Percentiles rank a stretch among this genome's conserved stretches.
These are phyloP conservation scores for Cardamine occulta DNA, from an alignment of 345 rosid genomes.

Conservation along the genomic window DNA sequence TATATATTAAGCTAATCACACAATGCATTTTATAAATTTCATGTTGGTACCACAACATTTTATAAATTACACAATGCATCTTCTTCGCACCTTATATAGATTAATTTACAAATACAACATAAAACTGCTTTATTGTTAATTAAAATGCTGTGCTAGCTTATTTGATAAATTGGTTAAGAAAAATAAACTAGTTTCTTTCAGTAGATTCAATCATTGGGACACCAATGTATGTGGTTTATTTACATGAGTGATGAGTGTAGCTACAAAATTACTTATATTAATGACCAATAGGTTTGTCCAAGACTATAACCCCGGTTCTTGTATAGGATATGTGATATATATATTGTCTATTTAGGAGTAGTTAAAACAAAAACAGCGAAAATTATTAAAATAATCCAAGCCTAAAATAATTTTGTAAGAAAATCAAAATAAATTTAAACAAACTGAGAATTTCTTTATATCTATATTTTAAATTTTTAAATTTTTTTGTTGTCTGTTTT, in stretches of 20 bases:
- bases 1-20: not conserved
- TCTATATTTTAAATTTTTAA: too few relatives aligned
- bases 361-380: too few relatives aligned
- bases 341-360: too few relatives aligned
- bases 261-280: too few relatives aligned
- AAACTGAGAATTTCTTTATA: too few relatives aligned
- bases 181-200: not conserved
- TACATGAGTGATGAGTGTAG: not conserved
- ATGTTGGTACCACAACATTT: too few relatives aligned
- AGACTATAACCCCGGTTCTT: not conserved
- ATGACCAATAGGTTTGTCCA: not conserved
- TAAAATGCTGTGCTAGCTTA: not conserved
- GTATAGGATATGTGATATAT: too few relatives aligned
- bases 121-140: not conserved
- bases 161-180: not conserved
- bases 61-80: too few relatives aligned
- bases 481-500: not conserved
- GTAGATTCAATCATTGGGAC: not conserved
- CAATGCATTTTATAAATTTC: not conserved
- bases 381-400: too few relatives aligned
- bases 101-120: not conserved
- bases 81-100: too few relatives aligned
- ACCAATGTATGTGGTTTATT: not conserved
- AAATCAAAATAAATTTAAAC: not conserved
- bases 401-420: not conserved